Evolutionary conservation across 2,329 filamentous ascomycete species (phyloP).

Genomic region (Botrytis byssoidea): DNA sequence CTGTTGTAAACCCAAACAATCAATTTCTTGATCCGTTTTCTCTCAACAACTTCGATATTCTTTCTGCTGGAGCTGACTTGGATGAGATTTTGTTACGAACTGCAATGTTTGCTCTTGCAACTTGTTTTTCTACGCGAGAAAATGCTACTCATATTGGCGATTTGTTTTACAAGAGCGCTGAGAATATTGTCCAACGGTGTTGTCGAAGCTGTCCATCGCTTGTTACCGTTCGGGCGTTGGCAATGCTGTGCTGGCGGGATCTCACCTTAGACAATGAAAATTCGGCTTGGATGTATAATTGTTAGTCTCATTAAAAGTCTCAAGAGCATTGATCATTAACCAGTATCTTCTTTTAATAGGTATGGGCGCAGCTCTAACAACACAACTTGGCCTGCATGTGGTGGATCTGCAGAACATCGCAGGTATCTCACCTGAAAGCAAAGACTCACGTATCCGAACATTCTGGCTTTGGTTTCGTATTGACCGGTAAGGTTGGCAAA

Average conservation of each 20-base stretch:
- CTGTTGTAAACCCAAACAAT: neutral
- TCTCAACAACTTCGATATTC: neutral
- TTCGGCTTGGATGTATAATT: slow-evolving; percentile 2
- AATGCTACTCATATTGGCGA: slow-evolving; percentile 2
- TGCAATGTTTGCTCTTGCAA: slow-evolving; percentile 6
- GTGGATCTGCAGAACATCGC: neutral
- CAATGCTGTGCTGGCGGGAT: slow-evolving; percentile 3
- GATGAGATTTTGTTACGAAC: slow-evolving; percentile 5
- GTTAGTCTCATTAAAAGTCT: neutral
- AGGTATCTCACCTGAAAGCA: neutral
- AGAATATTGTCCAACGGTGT: neutral
- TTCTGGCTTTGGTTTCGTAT: slow-evolving; percentile 6
- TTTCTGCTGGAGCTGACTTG: neutral
- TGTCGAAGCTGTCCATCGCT: neutral
- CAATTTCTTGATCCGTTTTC: neutral
- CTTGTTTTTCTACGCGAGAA: neutral
- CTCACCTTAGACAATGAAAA: slow-evolving; percentile 2
- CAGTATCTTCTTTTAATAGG: neutral
- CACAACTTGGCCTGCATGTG: slow-evolving; percentile 7
- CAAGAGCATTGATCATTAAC: neutral
- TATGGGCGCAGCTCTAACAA: neutral
- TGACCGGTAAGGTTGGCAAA: neutral
- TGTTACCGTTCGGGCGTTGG: neutral
- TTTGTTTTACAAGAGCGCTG: neutral
- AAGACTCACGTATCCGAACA: slow-evolving; percentile 3